Base-by-base conservation (phyloP, 179 eudicot species). In the Beta corolliflora region DNA sequence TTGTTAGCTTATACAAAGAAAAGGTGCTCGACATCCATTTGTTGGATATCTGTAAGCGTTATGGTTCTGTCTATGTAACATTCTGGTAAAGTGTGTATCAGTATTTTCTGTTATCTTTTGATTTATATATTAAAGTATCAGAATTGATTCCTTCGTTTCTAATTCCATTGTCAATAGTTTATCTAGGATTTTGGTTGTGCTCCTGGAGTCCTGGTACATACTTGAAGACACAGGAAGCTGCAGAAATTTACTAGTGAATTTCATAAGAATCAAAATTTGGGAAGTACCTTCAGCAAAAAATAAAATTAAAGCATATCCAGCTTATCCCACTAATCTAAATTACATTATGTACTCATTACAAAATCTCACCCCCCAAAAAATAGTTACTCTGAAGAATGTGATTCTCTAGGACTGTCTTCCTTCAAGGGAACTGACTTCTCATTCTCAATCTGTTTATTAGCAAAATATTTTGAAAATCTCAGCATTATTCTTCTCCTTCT, bases 401-500 rank as follows among this genome's bases (percentile, higher is more conserved):
- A 52, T 23, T 63, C 7, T 21, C 18, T 36, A 36, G 61, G 56
- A 75, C 19, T 21, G 56, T 25, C 69, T 58, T 7, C 69, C 73
- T 65, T 83, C 80, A 74, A 48, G 70, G 80, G 63, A 46, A 50
- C 77, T 18, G 36, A 77, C 53, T 52, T 76, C 48, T 78, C 78
- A 56, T 71, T 72, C 71, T 84, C 79, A 31, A 46, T 73, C 61
- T 84, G 81, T 80, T 86, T 80, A 70, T 83, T 84, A 53, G 85
- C 83, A 70, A 89, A 90, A 60, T 87, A 87, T 85, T 91, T 92
- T 46, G 82, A 89, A 23, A 88, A 77, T 77, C 84, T 84, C 61
- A 87, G 88, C 84, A 89, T 87, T 72, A 71, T 91, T 83, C 81
- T 90, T 82, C 73, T 86, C 83, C 83, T 93, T 87, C 91, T 90